A percentile compares a stretch with the other conserved stretches of the same genome.
Conservation (phyloP, 202 grass and related monocot species). For the Thinopyrum obtusiflorum region DNA sequence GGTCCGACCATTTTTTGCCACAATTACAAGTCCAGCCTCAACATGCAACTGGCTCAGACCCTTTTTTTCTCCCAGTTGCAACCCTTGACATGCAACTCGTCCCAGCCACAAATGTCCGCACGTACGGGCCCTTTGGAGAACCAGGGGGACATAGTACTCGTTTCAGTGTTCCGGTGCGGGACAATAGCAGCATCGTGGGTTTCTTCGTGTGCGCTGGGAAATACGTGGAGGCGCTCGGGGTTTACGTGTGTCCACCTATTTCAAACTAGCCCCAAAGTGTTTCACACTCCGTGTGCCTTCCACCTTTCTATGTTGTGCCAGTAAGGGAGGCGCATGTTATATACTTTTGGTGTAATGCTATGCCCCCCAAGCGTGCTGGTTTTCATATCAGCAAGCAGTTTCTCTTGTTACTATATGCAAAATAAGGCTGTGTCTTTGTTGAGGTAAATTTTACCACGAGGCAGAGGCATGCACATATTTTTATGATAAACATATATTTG, state of each 20-base stretch:
- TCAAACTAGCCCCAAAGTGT: background rate
- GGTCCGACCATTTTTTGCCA: too few relatives aligned
- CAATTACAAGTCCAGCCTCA: too few relatives aligned
- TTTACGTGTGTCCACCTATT: background rate
- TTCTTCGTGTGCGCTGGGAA: background rate
- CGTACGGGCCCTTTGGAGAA: background rate
- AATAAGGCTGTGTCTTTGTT: too few relatives aligned
- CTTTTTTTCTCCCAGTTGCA: too few relatives aligned
- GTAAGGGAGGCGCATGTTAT: background rate
- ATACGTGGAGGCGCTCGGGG: background rate
- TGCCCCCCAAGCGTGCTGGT: too few relatives aligned
- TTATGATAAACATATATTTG: too few relatives aligned
- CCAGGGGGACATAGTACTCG: background rate
- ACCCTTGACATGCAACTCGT: too few relatives aligned
- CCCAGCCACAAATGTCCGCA: background rate
- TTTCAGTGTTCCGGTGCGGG: background rate
- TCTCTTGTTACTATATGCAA: too few relatives aligned
- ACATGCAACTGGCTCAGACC: too few relatives aligned
- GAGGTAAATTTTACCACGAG: too few relatives aligned
- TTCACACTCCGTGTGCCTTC: background rate
- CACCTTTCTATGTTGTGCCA: background rate
- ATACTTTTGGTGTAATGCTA: background rate
- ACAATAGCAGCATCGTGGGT: background rate
- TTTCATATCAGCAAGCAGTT: too few relatives aligned
- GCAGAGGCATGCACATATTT: too few relatives aligned